Percentiles rank a stretch among this genome's conserved stretches.
Evolutionary conservation across 306 rosid species (phyloP).

Genomic region (Mimosa pudica): DNA sequence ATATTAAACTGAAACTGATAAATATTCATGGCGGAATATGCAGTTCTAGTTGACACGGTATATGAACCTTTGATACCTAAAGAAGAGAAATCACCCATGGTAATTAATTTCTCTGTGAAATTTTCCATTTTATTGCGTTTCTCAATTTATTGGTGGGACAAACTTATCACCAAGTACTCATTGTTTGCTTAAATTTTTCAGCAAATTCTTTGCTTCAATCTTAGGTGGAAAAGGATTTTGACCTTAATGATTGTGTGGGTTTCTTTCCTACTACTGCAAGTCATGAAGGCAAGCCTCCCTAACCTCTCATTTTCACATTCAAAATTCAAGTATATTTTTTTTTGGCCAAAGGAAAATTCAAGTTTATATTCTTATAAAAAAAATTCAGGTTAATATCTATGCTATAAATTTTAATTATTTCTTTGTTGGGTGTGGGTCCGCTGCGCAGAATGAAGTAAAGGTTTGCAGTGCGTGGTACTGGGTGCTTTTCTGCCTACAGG

Average conservation of each 20-base stretch:
- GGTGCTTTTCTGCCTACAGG: slow-evolving; percentile 82
- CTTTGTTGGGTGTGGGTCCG: slow-evolving; percentile 7
- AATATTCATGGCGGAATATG: slow-evolving; percentile 6
- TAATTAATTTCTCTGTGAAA: slow-evolving; percentile 27
- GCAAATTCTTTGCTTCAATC: slow-evolving; percentile 72
- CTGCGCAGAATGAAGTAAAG: slow-evolving; percentile 57
- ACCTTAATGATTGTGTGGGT: slow-evolving; percentile 65
- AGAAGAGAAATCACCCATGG: slow-evolving; percentile 67
- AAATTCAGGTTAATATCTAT: background rate
- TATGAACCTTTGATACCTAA: slow-evolving; percentile 60
- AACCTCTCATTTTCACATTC: background rate
- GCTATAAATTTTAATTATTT: background rate
- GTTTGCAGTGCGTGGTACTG: slow-evolving; percentile 80
- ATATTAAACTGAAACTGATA: background rate
- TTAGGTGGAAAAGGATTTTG: slow-evolving; percentile 67
- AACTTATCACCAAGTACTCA: slow-evolving; percentile 10
- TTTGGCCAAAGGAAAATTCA: too few relatives aligned
- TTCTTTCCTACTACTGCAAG: slow-evolving; percentile 70
- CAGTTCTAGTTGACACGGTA: slow-evolving; percentile 69
- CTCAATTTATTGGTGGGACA: slow-evolving; percentile 11
- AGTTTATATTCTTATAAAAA: too few relatives aligned
- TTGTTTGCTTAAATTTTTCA: slow-evolving; percentile 30
- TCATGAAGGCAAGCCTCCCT: slow-evolving; percentile 59
- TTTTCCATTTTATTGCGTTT: background rate
- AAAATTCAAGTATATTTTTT: background rate